Evolutionary conservation across 208 protist genomes (phyloP).

Genomic region (Wallacemonas sp.): DNA sequence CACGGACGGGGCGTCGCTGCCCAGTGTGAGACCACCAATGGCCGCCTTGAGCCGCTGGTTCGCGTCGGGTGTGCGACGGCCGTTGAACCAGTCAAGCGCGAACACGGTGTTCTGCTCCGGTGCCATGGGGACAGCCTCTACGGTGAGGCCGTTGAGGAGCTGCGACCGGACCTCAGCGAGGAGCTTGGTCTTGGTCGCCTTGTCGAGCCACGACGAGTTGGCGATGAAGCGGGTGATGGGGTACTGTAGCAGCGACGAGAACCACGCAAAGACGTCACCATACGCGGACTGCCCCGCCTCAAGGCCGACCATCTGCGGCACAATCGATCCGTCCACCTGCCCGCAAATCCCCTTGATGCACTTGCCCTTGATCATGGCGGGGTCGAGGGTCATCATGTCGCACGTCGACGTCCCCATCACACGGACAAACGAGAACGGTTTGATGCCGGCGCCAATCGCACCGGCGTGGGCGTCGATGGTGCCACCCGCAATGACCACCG

Average conservation of each 20-base stretch:
- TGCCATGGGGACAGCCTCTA: constrained; percentile 26
- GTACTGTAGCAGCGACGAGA: constrained; percentile 45
- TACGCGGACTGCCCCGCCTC: constrained; percentile 66
- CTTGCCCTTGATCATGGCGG: constrained; percentile 23
- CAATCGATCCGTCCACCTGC: constrained; percentile 60
- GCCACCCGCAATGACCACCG: constrained; percentile 50
- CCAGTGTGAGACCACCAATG: constrained; percentile 45
- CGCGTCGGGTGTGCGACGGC: constrained; percentile 51
- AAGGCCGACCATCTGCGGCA: constrained; percentile 50
- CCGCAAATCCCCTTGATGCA: constrained; percentile 51
- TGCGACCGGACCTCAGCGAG: constrained; percentile 26
- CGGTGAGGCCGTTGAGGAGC: constrained; percentile 32
- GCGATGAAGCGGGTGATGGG: constrained; percentile 32
- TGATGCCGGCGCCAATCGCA: constrained; percentile 56
- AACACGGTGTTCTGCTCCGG: constrained; percentile 28
- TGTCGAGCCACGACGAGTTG: constrained; percentile 28
- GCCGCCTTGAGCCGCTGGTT: constrained; percentile 51
- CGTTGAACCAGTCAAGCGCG: constrained; percentile 71
- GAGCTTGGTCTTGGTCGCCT: constrained; percentile 34
- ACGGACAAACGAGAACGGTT: constrained; percentile 46
- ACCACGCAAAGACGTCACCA: constrained; percentile 70
- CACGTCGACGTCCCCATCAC: constrained; percentile 74
- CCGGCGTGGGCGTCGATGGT: constrained; percentile 60
- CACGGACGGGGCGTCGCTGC: constrained; percentile 45
- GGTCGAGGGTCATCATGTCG: constrained; percentile 64